Evolutionary conservation across 2,329 filamentous ascomycete species (phyloP).

Genomic region (Tolypocladium ovalisporum): DNA sequence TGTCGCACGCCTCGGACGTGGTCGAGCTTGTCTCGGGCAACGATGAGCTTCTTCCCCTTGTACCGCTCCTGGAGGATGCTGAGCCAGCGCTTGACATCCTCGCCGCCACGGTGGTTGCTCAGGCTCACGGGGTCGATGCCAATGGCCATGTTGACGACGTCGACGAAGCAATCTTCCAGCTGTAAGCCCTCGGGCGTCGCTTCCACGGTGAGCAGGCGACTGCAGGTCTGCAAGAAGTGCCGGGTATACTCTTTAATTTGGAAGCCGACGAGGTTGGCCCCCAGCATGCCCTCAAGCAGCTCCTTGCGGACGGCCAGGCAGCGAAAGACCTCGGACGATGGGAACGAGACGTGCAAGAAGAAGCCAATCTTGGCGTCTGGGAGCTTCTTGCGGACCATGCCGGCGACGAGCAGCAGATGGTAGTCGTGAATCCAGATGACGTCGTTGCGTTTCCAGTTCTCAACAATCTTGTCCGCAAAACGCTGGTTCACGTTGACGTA

Average conservation of each 20-base stretch:
- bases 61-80: constrained; percentile 73
- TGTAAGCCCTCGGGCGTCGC: constrained; percentile 81
- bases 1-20: constrained; percentile 85
- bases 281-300: constrained; percentile 83
- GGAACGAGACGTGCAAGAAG: constrained; percentile 91
- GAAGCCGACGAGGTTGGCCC: constrained; percentile 85
- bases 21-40: constrained; percentile 89
- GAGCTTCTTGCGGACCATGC: constrained; percentile 79
- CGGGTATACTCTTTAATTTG: constrained; percentile 88
- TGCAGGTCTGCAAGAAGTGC: constrained; percentile 94
- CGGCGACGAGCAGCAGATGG: constrained; percentile 78
- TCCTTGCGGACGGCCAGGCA: constrained; percentile 81
- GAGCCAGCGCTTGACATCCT: constrained; percentile 69
- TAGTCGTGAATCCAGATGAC: constrained; percentile 95
- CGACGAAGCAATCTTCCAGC: constrained; percentile 85
- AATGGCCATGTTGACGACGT: constrained; percentile 76
- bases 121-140: constrained; percentile 80
- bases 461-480: constrained; percentile 82
- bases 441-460: constrained; percentile 88
- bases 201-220: constrained; percentile 79
- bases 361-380: constrained; percentile 94
- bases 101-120: constrained; percentile 56
- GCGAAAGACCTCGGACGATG: constrained; percentile 90
- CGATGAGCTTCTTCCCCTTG: constrained; percentile 79
- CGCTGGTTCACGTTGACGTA: constrained; percentile 88